phyloP scores from a whole-genome alignment of 1,284 basidiomycete genomes.

The Rhodotorula sp. region DNA sequence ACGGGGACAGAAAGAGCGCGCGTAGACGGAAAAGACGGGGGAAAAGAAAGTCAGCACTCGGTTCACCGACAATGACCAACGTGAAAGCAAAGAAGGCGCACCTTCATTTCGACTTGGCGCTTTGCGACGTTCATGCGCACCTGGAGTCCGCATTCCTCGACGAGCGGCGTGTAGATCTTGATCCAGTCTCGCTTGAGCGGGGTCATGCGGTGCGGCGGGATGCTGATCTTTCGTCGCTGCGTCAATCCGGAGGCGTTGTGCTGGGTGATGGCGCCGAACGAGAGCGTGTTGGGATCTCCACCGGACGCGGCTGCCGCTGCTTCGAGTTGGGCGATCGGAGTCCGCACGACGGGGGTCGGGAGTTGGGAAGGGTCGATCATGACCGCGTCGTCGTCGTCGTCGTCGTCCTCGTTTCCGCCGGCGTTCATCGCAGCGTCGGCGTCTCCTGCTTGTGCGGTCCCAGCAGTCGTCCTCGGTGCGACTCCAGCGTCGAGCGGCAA shows the following conservation, averaged over 20 bases:
- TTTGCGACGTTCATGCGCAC: slow-evolving; percentile 93
- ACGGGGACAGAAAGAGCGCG: neutral
- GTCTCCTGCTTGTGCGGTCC: slow-evolving; percentile 5
- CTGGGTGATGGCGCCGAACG: slow-evolving; percentile 35
- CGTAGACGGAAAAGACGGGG: no score
- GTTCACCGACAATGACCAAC: no score
- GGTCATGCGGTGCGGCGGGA: slow-evolving; percentile 96
- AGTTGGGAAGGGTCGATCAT: slow-evolving; percentile 43
- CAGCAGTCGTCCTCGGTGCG: slow-evolving; percentile 9
- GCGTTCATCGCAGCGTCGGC: slow-evolving; percentile 29
- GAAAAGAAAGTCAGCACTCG: neutral
- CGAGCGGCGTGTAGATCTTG: slow-evolving; percentile 91
- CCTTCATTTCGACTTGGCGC: slow-evolving; percentile 85
- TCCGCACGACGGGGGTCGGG: slow-evolving; percentile 34
- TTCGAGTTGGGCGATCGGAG: slow-evolving; percentile 24
- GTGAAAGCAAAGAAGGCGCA: slow-evolving; percentile 51
- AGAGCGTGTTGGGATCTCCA: slow-evolving; percentile 32
- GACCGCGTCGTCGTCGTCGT: slow-evolving; percentile 42
- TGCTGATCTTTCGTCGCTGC: slow-evolving; percentile 57
- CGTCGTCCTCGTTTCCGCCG: slow-evolving; percentile 11
- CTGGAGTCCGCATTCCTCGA: slow-evolving; percentile 89
- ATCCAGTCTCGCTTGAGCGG: slow-evolving; percentile 97
- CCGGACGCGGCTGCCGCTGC: neutral
- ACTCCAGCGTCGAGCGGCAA: slow-evolving; percentile 24
- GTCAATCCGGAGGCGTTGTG: slow-evolving; percentile 31